phyloP scores from a whole-genome alignment of 2,329 filamentous ascomycete genomes.

The Chrysoporthe cubensis region DNA sequence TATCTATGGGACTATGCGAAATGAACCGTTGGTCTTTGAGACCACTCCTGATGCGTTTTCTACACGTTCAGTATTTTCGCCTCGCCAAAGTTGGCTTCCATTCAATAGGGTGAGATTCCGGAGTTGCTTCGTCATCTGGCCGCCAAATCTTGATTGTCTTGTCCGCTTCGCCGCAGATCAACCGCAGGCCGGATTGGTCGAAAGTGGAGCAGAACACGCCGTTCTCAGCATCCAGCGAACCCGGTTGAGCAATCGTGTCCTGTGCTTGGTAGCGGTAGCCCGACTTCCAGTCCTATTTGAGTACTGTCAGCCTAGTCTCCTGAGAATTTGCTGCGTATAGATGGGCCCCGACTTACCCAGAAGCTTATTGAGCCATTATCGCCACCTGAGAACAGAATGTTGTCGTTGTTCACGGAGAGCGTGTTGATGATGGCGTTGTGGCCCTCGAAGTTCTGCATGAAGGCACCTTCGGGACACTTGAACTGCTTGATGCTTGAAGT shows the following conservation, averaged over 20 bases:
- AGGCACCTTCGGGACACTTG: conserved; percentile 97
- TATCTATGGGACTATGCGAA: conserved; percentile 9
- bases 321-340: not conserved
- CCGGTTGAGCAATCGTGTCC: conserved; percentile 91
- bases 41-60: not conserved
- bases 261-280: conserved; percentile 88
- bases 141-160: conserved; percentile 99
- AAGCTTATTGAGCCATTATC: conserved; percentile 97
- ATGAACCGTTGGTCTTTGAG: not conserved
- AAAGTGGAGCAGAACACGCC: conserved; percentile 95
- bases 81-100: conserved; percentile 85
- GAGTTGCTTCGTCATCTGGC: conserved; percentile 86
- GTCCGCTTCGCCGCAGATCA: conserved; percentile 94
- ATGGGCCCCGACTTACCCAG: conserved; percentile 55
- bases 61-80: conserved; percentile 66
- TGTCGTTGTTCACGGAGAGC: conserved; percentile 88
- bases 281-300: conserved; percentile 80
- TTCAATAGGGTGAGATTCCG: conserved; percentile 86
- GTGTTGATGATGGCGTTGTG: conserved; percentile 98
- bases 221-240: conserved; percentile 89
- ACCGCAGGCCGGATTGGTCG: conserved; percentile 81
- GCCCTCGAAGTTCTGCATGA: conserved; percentile 99
- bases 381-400: conserved; percentile 90
- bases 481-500: conserved; percentile 97
- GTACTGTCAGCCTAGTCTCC: conserved; percentile 4